These are phyloP conservation scores for Plasmodium inui DNA, from an alignment of 169 alveolate species.

Conservation along the genomic window DNA sequence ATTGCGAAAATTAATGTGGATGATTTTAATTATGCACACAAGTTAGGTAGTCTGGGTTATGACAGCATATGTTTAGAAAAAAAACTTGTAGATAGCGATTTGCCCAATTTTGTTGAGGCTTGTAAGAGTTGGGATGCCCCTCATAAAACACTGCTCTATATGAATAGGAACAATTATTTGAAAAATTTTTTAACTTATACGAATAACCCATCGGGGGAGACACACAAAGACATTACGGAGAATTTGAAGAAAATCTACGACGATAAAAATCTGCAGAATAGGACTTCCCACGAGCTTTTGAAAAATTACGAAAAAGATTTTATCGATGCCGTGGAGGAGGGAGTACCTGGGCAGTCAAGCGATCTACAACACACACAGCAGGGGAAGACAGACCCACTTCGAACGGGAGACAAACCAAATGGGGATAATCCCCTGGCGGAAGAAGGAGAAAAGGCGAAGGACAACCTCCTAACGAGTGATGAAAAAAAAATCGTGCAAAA, in stretches of 20 bases:
- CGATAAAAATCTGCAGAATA: constrained; percentile 32
- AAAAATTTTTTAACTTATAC: constrained; percentile 47
- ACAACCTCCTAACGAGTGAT: constrained; percentile 20
- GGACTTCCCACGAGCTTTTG: constrained; percentile 30
- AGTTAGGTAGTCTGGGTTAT: constrained; percentile 84
- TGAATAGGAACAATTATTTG: constrained; percentile 69
- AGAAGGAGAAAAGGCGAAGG: background rate
- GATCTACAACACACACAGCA: background rate
- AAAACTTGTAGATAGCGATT: constrained; percentile 76
- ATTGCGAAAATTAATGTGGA: constrained; percentile 82
- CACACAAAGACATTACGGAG: constrained; percentile 39
- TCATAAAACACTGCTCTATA: constrained; percentile 51
- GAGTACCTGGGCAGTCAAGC: background rate
- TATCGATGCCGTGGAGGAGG: constrained; percentile 27
- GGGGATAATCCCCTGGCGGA: background rate
- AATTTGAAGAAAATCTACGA: constrained; percentile 50
- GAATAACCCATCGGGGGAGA: constrained; percentile 4
- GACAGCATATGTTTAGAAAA: constrained; percentile 84
- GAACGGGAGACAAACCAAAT: background rate
- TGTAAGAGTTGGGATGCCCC: constrained; percentile 84
- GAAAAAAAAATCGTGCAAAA: constrained; percentile 61
- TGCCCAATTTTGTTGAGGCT: constrained; percentile 76
- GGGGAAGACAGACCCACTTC: background rate
- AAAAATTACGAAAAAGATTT: constrained; percentile 55
- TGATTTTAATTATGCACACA: constrained; percentile 77